Conservation (phyloP, 2,329 filamentous ascomycete species). For the Aspergillus pseudoviridinutans region DNA sequence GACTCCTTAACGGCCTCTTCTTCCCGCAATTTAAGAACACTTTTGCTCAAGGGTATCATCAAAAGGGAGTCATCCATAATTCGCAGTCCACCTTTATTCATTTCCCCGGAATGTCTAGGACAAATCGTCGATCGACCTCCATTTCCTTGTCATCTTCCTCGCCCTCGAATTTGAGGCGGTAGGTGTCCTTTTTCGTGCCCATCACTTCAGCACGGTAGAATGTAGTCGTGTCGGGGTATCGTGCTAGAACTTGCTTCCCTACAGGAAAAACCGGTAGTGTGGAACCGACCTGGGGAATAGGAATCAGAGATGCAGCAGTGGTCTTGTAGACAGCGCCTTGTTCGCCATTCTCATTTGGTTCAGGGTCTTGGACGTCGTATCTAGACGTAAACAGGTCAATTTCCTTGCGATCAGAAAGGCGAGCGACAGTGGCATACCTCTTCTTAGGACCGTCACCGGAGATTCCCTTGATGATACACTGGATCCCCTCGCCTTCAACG, state of each 20-base stretch:
- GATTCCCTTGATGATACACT: constrained; percentile 72
- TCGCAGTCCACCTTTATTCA: constrained; percentile 5
- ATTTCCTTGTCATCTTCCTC: constrained; percentile 71
- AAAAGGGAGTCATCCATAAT: constrained; percentile 17
- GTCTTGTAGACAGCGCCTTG: constrained; percentile 62
- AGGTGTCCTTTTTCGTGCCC: constrained; percentile 55
- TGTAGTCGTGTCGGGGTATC: constrained; percentile 79
- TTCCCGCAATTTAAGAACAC: not conserved
- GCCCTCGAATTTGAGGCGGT: constrained; percentile 69
- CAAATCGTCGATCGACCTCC: constrained; percentile 70
- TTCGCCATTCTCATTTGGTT: constrained; percentile 66
- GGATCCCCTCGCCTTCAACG: constrained; percentile 58
- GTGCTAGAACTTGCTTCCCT: constrained; percentile 69
- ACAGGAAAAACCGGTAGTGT: constrained; percentile 58
- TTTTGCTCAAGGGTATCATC: constrained; percentile 19
- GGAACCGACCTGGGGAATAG: constrained; percentile 62
- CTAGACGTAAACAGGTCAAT: constrained; percentile 35
- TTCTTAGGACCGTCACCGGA: constrained; percentile 69
- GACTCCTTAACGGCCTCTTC: not conserved
- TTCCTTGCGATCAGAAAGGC: constrained; percentile 1
- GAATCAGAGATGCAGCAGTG: constrained; percentile 70
- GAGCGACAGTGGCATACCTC: constrained; percentile 40
- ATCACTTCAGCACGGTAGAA: constrained; percentile 83
- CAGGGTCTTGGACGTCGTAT: constrained; percentile 76
- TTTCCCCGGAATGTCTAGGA: constrained; percentile 65